Evolutionary conservation across 768 basidiomycete genomes (phyloP), one percentile per base, ranked within the genome.

Genomic region (Kwoniella sp.): DNA sequence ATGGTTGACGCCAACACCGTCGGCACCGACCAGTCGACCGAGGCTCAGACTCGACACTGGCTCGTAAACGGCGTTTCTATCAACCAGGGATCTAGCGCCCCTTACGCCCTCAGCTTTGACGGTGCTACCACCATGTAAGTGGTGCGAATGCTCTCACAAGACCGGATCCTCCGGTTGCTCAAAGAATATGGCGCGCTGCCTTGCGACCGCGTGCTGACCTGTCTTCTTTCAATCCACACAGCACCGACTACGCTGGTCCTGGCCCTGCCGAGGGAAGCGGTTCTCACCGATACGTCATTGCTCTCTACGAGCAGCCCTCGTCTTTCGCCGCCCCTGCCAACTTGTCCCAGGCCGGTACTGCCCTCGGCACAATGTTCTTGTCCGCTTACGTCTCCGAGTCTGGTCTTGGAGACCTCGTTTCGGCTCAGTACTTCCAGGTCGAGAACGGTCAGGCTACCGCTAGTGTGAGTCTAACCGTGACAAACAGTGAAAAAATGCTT

Each of bases 1-100:
- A 89, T 93, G 89, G 85, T 87, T 30, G 91, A 93, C 72, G 89
- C 89, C 13, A 87, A 86, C 64, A 75, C 85, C 25, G 87, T 88
- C 38, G 90, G 90, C 41, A 81, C 85, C 54, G 84, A 88, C 68
- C 81, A 86, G 59, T 79, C 84, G 38, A 80, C 82, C 55, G 67
- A 63, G 29, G 51, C 65, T 8, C 71, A 78, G 69, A 90, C 86
- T 55, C 85, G 89, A 59, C 91, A 92, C 82, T 92, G 90, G 90
- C 86, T 92, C 54, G 86, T 87, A 66, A 90, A 91, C 77, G 83
- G 84, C 25, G 89, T 86, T 51, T 60, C 63, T 34, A 58, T 81
- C 55, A 50, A 31, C 26, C 23, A 47, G 20, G 62, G 73, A 47
- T 31, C 59, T 29, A 58, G 56, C 23, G 72, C 60, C 13, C 66